Evolutionary conservation across 768 basidiomycete species (phyloP).

Genomic region (Termitomyces sp.): DNA sequence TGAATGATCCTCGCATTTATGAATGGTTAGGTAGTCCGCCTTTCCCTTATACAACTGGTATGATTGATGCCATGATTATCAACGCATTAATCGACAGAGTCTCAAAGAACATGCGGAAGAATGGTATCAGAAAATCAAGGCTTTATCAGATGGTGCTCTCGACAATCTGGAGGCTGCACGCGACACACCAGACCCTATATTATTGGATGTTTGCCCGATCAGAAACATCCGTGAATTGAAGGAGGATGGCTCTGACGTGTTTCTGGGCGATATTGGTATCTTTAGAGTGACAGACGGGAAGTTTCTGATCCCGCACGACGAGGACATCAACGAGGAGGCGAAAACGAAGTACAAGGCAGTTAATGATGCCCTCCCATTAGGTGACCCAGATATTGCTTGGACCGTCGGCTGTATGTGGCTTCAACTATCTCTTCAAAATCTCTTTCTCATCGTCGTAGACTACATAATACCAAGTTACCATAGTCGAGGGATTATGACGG

Average conservation of each 20-base stretch:
- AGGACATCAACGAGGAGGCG: constrained; percentile 28
- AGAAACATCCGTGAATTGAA: constrained; percentile 46
- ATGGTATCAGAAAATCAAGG: constrained; percentile 22
- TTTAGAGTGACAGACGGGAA: constrained; percentile 23
- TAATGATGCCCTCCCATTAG: constrained; percentile 35
- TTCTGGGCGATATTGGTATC: constrained; percentile 44
- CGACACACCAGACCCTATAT: constrained; percentile 17
- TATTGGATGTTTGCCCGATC: constrained; percentile 44
- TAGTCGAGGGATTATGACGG: constrained; percentile 68
- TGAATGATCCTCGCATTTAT: constrained; percentile 49
- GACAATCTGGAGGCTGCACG: constrained; percentile 24
- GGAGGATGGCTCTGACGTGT: constrained; percentile 50
- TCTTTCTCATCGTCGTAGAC: constrained; percentile 31
- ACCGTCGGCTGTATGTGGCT: constrained; percentile 48
- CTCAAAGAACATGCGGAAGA: constrained; percentile 28
- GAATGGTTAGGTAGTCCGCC: constrained; percentile 42
- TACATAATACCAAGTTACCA: constrained; percentile 58
- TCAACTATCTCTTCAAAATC: not conserved
- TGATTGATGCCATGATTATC: not conserved
- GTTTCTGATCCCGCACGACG: constrained; percentile 5
- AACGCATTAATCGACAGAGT: not conserved
- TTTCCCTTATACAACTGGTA: constrained; percentile 44
- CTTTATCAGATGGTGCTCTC: constrained; percentile 23
- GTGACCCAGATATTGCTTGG: constrained; percentile 57
- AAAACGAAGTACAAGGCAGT: constrained; percentile 27